A percentile compares a stretch with the other conserved stretches of the same genome.
Conservation (phyloP, 164 flowering plant genomes). For the Sextonia rubra region DNA sequence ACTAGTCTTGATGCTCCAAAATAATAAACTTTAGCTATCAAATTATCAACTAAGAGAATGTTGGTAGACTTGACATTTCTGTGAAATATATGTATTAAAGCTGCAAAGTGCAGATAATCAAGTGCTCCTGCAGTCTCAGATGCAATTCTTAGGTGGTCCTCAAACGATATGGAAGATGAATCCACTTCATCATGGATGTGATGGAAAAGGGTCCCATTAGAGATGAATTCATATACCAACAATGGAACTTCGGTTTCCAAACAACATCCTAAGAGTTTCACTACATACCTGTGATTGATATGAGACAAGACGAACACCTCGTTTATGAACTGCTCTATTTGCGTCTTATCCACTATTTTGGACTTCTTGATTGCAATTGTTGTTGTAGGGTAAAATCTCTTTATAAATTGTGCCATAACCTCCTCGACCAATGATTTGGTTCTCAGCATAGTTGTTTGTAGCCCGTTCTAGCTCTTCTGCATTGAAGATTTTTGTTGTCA, state of each 20-base stretch:
- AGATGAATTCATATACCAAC: conserved; percentile 22
- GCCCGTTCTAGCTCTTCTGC: conserved; percentile 14
- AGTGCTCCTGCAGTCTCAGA: conserved; percentile 40
- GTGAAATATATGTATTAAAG: conserved; percentile 35
- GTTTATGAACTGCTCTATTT: conserved; percentile 20
- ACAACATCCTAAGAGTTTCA: conserved; percentile 27
- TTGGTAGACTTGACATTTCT: conserved; percentile 40
- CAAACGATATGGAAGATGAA: too few species aligned
- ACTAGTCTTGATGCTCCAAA: conserved; percentile 12
- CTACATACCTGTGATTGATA: conserved; percentile 23
- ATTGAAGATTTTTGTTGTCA: background rate
- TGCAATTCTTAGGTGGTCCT: too few species aligned
- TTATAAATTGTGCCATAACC: conserved; percentile 19
- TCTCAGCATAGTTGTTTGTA: conserved; percentile 14
- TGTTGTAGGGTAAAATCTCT: too few species aligned
- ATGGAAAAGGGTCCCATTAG: conserved; percentile 20
- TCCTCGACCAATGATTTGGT: conserved; percentile 16
- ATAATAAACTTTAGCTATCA: conserved; percentile 36
- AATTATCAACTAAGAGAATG: conserved; percentile 27
- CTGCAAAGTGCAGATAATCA: conserved; percentile 38
- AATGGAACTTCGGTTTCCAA: conserved; percentile 26
- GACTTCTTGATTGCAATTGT: conserved; percentile 19
- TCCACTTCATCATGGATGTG: too few species aligned
- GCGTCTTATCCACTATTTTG: conserved; percentile 11
- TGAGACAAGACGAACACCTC: conserved; percentile 19